Evolutionary conservation across 768 basidiomycete species (phyloP).

Genomic region (Phanerochaete carnosa): DNA sequence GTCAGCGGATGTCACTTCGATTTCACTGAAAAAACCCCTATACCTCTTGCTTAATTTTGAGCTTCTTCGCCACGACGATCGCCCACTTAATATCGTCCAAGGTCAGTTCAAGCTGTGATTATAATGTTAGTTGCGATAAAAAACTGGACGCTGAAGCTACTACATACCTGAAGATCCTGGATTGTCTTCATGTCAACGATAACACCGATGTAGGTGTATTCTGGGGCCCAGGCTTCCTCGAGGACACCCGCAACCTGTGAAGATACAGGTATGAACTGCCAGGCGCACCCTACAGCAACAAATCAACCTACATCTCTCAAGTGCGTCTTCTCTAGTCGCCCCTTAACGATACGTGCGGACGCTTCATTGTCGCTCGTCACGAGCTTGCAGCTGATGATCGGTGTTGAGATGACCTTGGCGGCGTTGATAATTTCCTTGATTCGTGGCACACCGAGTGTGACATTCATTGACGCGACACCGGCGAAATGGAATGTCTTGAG

Average conservation of each 20-base stretch:
- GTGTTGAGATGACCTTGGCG: slow-evolving; percentile 94
- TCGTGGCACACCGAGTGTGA: slow-evolving; percentile 98
- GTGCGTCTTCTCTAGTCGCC: slow-evolving; percentile 89
- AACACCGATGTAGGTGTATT: slow-evolving; percentile 90
- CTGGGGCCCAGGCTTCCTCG: slow-evolving; percentile 94
- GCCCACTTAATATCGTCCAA: slow-evolving; percentile 93
- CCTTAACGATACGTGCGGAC: slow-evolving; percentile 98
- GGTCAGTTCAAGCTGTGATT: slow-evolving; percentile 78
- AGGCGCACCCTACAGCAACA: neutral
- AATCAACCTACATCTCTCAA: slow-evolving; percentile 77
- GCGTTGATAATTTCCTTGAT: slow-evolving; percentile 99
- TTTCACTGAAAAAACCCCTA: neutral
- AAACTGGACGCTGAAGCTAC: neutral
- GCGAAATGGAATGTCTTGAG: slow-evolving; percentile 99
- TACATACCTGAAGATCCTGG: slow-evolving; percentile 75
- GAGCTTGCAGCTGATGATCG: slow-evolving; percentile 96
- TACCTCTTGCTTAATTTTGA: slow-evolving; percentile 91
- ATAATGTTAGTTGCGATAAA: neutral
- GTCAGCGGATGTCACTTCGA: neutral
- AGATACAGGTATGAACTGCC: neutral
- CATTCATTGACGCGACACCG: slow-evolving; percentile 99
- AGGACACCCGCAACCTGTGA: slow-evolving; percentile 82
- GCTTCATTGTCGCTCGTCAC: slow-evolving; percentile 82
- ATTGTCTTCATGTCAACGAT: slow-evolving; percentile 89
- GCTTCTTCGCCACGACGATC: slow-evolving; percentile 79